Conservation (phyloP, 2,329 filamentous ascomycete species). For the Elsinoe australis region DNA sequence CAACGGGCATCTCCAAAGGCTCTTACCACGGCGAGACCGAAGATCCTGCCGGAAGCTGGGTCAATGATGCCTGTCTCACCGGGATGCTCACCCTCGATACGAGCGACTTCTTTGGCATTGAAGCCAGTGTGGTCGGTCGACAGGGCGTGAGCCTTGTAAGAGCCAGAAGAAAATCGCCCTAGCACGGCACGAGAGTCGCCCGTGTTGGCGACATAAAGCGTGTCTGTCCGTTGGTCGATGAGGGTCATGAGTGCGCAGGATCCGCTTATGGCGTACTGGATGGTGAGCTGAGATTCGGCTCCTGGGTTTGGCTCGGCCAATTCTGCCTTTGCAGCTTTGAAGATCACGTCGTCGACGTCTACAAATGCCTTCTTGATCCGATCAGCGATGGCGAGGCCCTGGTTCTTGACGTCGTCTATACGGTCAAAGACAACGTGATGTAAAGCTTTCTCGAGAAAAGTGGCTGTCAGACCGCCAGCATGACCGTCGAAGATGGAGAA, state of each 20-base stretch:
- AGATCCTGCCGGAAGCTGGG: conserved; percentile 49
- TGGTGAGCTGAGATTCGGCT: conserved; percentile 26
- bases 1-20: conserved; percentile 62
- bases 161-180: conserved; percentile 39
- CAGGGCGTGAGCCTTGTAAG: conserved; percentile 48
- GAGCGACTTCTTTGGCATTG: conserved; percentile 50
- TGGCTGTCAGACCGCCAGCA: conserved; percentile 28
- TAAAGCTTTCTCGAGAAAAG: conserved; percentile 24
- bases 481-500: conserved; percentile 40
- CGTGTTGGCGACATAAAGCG: conserved; percentile 55
- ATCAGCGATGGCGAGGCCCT: neutral
- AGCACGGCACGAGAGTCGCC: conserved; percentile 62
- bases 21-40: conserved; percentile 55
- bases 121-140: conserved; percentile 60
- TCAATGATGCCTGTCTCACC: conserved; percentile 52
- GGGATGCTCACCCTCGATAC: conserved; percentile 53
- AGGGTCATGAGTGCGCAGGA: conserved; percentile 58
- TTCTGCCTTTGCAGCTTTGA: conserved; percentile 23
- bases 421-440: conserved; percentile 22
- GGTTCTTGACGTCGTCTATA: conserved; percentile 19
- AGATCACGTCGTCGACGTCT: conserved; percentile 34
- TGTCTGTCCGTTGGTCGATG: conserved; percentile 49
- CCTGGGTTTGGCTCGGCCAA: no score
- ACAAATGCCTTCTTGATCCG: conserved; percentile 37
- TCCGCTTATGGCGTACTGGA: conserved; percentile 42